phyloP scores from a whole-genome alignment of 108 stramenopile genomes.

The Chaetoceros tenuissimus region DNA sequence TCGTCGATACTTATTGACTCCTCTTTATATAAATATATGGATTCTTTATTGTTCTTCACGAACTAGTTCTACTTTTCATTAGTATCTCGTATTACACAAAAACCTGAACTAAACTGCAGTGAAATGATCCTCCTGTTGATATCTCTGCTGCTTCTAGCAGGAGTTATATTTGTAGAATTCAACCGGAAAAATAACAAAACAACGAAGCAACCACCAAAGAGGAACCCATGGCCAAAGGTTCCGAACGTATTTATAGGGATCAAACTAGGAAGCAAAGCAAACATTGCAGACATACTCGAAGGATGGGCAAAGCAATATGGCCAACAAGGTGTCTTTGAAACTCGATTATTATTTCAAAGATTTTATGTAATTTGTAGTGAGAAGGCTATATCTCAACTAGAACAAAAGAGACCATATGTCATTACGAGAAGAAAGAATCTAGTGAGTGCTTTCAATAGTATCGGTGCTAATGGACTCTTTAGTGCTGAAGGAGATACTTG shows the following conservation, averaged over 20 bases:
- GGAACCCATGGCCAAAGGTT: background rate
- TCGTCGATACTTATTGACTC: no score
- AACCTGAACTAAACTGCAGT: no score
- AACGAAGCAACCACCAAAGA: no score
- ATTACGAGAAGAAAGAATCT: background rate
- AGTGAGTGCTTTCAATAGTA: background rate
- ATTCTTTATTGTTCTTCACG: no score
- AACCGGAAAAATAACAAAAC: no score
- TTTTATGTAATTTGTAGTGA: conserved; percentile 11
- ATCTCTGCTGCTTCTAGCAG: no score
- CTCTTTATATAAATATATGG: no score
- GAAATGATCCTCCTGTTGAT: no score
- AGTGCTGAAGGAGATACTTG: conserved; percentile 17
- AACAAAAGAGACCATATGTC: conserved; percentile 5
- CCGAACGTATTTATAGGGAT: background rate
- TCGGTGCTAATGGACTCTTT: conserved; percentile 18
- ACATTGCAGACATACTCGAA: background rate
- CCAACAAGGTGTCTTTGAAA: conserved; percentile 11
- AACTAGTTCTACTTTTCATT: no score
- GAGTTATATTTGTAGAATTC: no score
- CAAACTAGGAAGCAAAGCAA: background rate
- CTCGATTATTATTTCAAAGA: conserved; percentile 3
- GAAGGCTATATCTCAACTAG: conserved; percentile 5
- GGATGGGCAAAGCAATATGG: conserved; percentile 12
- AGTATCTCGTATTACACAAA: no score